Base-by-base conservation (phyloP, 2,329 filamentous ascomycete species). In the Botrytis deweyae region DNA sequence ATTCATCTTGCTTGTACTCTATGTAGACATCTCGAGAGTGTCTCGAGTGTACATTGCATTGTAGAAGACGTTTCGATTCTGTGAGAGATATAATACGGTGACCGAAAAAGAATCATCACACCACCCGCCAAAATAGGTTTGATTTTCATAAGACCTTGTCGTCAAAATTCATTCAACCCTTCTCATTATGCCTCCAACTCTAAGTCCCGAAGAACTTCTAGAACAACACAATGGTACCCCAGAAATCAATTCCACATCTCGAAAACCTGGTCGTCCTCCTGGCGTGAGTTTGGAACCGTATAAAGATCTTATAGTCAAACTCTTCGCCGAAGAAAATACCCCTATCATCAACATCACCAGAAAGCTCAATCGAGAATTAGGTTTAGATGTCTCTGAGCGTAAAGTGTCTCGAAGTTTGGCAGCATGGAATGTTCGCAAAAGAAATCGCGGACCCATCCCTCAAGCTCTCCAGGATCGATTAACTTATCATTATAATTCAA, bases 401-500 rank as follows among this genome's bases (percentile, higher is more conserved):
- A 80, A 78, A 20, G 78, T 81, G 25, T 80, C 77, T 25, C 70
- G 79, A 29, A 74, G 77, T 55, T 75, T 80, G 22, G 78, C 77
- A 73, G 49, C 73, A 76, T 81, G 80, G 80, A 76, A 78, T 14
- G 74, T 80, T 8, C 76, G 77, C 10, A 74, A 79, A 36, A 79
- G 78, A 75, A 80, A 77, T 74, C 72, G 73, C n/a, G 77, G 79
- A 29, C 73, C 66, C 71, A 14, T 66, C 70, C 66, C 80, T 18
- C 77, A 78, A 44, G 78, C 80, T 22, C 71, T 80, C 38, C 73
- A 73, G 14, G 77, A 78, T 59, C 74, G 78, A 14, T 73, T 81
- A 36, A 58, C 73, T 14, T 79, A 71, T 42, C 77, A 79, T 63
- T 81, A 80, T 73, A 80, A 81, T 71, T 77, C 74, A 67, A 81